A percentile compares a stretch with the other conserved stretches of the same genome.
phyloP scores from a whole-genome alignment of 345 rosid genomes.

The Lepidium aucheri region DNA sequence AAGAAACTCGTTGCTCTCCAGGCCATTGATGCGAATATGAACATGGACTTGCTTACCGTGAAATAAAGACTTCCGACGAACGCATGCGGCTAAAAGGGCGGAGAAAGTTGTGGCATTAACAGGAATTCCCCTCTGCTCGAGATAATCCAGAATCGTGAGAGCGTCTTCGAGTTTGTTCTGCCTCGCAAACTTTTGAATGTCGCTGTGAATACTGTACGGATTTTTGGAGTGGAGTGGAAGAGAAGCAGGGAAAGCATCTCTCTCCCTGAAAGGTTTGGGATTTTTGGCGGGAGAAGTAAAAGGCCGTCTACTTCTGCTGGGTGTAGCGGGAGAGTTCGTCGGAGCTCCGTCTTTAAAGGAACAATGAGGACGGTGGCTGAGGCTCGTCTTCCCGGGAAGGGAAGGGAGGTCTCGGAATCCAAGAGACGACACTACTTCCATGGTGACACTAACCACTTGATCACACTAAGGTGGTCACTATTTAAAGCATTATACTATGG shows the following conservation, averaged over 20 bases:
- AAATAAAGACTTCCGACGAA: conserved; percentile 45
- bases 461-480: not conserved
- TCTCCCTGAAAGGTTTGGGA: conserved; percentile 38
- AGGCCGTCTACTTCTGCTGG: conserved; percentile 13
- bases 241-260: conserved; percentile 56
- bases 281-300: conserved; percentile 18
- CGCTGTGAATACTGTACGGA: conserved; percentile 55
- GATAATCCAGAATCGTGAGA: conserved; percentile 57
- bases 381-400: conserved; percentile 6
- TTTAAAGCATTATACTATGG: not conserved
- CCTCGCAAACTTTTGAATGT: conserved; percentile 52
- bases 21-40: conserved; percentile 56
- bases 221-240: conserved; percentile 54
- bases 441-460: not conserved
- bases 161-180: conserved; percentile 63
- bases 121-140: conserved; percentile 66
- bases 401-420: conserved; percentile 21
- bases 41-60: conserved; percentile 57
- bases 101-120: conserved; percentile 67
- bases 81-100: conserved; percentile 63
- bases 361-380: not conserved
- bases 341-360: conserved; percentile 17
- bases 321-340: conserved; percentile 4
- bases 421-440: conserved; percentile 28
- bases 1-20: conserved; percentile 62